Evolutionary conservation across 495 filamentous ascomycete genomes (phyloP).

Genomic region (Podospora sp.): DNA sequence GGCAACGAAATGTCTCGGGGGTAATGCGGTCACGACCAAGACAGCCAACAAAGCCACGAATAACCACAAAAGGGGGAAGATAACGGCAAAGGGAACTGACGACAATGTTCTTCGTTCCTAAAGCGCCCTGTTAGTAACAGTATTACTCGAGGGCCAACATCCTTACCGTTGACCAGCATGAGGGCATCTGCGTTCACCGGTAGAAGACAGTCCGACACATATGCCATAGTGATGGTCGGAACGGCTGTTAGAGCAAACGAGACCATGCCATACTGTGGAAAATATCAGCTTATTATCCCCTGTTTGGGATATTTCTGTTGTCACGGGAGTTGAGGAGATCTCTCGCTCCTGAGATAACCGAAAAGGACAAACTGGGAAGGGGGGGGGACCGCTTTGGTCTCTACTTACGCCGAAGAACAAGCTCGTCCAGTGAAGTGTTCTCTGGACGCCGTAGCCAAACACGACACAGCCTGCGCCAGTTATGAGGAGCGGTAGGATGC

Average conservation of each 20-base stretch:
- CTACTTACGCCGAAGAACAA: conserved; percentile 32
- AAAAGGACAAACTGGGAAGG: too few relatives aligned
- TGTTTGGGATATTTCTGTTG: too few relatives aligned
- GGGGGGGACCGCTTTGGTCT: too few relatives aligned
- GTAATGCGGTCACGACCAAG: too few relatives aligned
- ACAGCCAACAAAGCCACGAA: too few relatives aligned
- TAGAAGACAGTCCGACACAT: conserved; percentile 38
- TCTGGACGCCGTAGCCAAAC: conserved; percentile 42
- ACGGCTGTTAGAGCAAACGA: conserved; percentile 39
- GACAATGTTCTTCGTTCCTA: conserved; percentile 39
- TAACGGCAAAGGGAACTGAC: too few relatives aligned
- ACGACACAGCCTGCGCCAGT: conserved; percentile 42
- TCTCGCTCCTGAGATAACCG: too few relatives aligned
- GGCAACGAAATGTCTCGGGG: too few relatives aligned
- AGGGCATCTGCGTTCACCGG: conserved; percentile 40
- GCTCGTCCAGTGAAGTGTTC: conserved; percentile 35
- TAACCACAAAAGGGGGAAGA: too few relatives aligned
- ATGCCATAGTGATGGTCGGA: conserved; percentile 39
- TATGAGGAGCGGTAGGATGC: conserved; percentile 43
- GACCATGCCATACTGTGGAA: conserved; percentile 30
- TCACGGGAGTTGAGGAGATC: too few relatives aligned
- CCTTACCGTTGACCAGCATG: conserved; percentile 41
- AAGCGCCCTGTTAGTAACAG: conserved; percentile 7
- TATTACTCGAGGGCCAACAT: not conserved
- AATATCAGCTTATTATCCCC: too few relatives aligned